Percentiles rank a stretch among this genome's conserved stretches.
Conservation (phyloP, 345 rosid species). For the Orychophragmus violaceus region DNA sequence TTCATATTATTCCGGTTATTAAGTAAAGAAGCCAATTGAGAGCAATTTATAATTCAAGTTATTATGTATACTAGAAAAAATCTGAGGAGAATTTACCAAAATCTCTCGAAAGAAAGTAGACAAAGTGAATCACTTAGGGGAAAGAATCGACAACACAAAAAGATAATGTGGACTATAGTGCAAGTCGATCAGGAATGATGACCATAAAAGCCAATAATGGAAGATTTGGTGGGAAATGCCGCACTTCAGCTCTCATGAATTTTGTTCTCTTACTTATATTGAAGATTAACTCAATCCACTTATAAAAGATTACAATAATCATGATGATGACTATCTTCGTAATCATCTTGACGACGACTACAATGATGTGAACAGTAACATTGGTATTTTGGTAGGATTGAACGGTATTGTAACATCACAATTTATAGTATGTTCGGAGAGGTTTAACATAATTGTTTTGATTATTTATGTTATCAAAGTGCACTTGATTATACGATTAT, state of each 20-base stretch:
- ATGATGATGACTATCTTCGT: slow-evolving; percentile 1
- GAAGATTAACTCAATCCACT: background rate
- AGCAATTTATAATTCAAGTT: background rate
- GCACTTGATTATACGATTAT: no score
- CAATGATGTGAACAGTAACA: background rate
- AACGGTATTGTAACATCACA: no score
- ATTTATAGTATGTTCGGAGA: no score
- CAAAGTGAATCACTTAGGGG: background rate
- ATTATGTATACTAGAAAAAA: background rate
- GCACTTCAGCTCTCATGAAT: background rate
- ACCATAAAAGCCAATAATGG: background rate
- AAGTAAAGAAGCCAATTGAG: no score
- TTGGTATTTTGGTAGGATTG: no score
- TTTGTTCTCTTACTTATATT: background rate
- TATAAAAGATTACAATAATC: background rate
- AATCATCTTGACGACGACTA: slow-evolving; percentile 6
- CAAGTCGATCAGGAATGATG: background rate
- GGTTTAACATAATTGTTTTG: no score
- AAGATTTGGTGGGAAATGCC: slow-evolving; percentile 15
- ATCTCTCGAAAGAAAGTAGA: background rate
- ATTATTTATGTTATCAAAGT: no score
- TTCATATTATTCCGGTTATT: background rate
- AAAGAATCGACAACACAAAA: slow-evolving; percentile 4
- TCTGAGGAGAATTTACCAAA: background rate
- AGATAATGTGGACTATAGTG: background rate